Percentiles rank a stretch among this genome's conserved stretches.
Conservation (phyloP, 2,329 filamentous ascomycete species). For the Talaromyces sp. region DNA sequence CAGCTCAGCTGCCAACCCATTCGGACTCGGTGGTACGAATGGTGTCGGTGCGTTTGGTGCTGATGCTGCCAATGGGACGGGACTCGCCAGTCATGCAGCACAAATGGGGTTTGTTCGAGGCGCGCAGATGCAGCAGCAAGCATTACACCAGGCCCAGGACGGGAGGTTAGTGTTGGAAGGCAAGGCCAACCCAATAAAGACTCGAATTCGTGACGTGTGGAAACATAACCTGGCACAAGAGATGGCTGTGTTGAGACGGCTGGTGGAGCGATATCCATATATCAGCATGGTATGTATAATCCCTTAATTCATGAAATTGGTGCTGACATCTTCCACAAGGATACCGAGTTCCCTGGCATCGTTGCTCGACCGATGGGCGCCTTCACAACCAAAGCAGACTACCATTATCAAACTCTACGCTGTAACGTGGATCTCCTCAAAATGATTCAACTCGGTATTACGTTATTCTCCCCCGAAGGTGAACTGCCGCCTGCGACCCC, state of each 20-base stretch:
- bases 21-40: conserved; percentile 50
- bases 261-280: conserved; percentile 89
- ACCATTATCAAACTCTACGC: conserved; percentile 96
- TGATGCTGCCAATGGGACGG: conserved; percentile 58
- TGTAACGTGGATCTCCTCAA: conserved; percentile 97
- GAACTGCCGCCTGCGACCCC: conserved; percentile 75
- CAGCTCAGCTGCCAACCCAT: conserved; percentile 65
- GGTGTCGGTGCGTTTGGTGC: conserved; percentile 55
- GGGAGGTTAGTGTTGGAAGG: conserved; percentile 52
- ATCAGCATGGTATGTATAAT: conserved; percentile 81
- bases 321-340: conserved; percentile 50
- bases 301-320: neutral
- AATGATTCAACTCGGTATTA: conserved; percentile 94
- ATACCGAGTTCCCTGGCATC: conserved; percentile 97
- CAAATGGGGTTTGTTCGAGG: conserved; percentile 82
- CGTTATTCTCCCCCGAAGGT: conserved; percentile 85
- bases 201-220: conserved; percentile 94
- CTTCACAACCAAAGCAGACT: conserved; percentile 92
- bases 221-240: conserved; percentile 86
- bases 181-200: conserved; percentile 60
- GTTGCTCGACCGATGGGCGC: conserved; percentile 92
- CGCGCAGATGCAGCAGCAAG: conserved; percentile 60
- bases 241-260: conserved; percentile 74
- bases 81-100: conserved; percentile 80
- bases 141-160: conserved; percentile 48